Evolutionary conservation across 495 filamentous ascomycete species (phyloP), one percentile per base, ranked within the genome.

Genomic region (Aspergillus baeticus): DNA sequence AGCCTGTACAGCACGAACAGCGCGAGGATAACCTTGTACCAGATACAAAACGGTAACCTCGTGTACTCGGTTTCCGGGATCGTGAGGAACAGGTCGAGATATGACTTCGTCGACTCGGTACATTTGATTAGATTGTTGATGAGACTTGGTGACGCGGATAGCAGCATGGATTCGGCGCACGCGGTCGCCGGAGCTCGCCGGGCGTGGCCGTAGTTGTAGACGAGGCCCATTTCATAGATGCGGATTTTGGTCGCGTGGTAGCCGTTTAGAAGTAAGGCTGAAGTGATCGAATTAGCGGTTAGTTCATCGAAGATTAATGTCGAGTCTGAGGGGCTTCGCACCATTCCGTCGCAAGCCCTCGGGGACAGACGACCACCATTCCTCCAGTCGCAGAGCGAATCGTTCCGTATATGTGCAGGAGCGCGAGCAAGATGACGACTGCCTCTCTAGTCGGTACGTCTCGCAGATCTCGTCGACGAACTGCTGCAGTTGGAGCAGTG

Each of bases 1-100:
- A 51, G 48, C 18, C 35, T 51, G 18, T 51, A 51, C 3, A 51
- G 34, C 3, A 51, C 48, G n/a, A 51, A 38, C 2, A 51, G 15
- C 18, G 48, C 48, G 0, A 51, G 18, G 5, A 51, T 39, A 5
- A 51, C 17, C 35, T 51, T 34, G 35, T 51, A 51, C 48, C 48
- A 51, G 3, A 36, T 36, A 15, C 33, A 39, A 5, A 51, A 17
- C 3, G 48, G 17, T 20, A 51, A 23, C 5, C 26, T 51, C 4
- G 14, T 10, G 48, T 39, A 41, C 48, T 51, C 48, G 7, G 4
- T n/a, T 5, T 22, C 35, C 6, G 35, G 35, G 13, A 51, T 37
- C 11, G 3, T 14, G 15, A 51, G 2, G 21, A 51, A 51, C 1
- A 18, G 18, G n/a, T 51, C 48, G 15, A 51, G 35, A 20, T 39